A percentile compares a stretch with the other conserved stretches of the same genome.
phyloP scores from a whole-genome alignment of 345 rosid species.

The Corchorus olitorius region DNA sequence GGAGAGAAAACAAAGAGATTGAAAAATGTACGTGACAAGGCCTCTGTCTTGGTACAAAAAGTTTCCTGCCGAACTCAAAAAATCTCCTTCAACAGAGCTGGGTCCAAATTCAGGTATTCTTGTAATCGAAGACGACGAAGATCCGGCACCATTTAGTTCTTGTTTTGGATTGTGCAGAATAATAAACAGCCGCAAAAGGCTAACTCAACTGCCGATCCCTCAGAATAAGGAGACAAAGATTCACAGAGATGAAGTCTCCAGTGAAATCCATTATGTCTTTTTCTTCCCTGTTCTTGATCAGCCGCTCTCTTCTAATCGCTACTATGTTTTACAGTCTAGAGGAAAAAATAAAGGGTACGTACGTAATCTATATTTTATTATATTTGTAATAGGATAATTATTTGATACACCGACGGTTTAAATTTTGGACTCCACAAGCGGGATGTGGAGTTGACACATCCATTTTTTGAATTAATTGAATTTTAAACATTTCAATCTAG shows the following conservation, averaged over 20 bases:
- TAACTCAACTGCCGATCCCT: not conserved
- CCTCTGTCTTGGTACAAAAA: constrained; percentile 49
- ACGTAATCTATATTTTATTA: too few relatives aligned
- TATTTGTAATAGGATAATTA: too few relatives aligned
- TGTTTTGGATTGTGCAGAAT: constrained; percentile 34
- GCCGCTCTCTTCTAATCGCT: not conserved
- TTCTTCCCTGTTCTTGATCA: constrained; percentile 1
- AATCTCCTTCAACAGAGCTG: constrained; percentile 29
- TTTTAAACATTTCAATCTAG: too few relatives aligned
- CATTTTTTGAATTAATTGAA: too few relatives aligned
- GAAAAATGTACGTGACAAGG: constrained; percentile 48
- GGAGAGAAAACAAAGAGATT: too few relatives aligned
- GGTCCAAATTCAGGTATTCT: constrained; percentile 52
- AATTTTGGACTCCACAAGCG: too few relatives aligned
- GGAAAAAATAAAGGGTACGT: too few relatives aligned
- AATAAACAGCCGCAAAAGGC: constrained; percentile 13
- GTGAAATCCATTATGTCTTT: not conserved
- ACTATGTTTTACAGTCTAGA: not conserved
- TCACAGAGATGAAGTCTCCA: too few relatives aligned
- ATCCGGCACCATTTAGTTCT: constrained; percentile 7
- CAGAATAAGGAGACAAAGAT: not conserved
- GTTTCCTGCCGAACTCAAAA: constrained; percentile 26
- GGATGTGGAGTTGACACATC: too few relatives aligned
- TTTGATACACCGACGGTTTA: too few relatives aligned
- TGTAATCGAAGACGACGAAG: constrained; percentile 49